Evolutionary conservation across 345 rosid species (phyloP).

Genomic region (Kernera saxatilis): DNA sequence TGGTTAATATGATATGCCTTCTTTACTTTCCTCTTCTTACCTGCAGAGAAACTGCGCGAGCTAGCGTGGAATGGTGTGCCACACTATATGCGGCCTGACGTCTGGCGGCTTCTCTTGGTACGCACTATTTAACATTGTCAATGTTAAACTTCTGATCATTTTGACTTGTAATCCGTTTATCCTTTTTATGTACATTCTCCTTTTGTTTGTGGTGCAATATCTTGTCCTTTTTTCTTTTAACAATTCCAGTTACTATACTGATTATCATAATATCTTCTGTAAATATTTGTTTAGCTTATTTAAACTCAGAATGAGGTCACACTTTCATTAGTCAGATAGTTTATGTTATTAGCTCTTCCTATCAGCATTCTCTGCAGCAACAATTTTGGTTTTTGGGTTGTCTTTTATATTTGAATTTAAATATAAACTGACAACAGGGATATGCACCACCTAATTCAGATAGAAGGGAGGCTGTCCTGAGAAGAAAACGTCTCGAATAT

Average conservation of each 20-base stretch:
- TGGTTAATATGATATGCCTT: not conserved
- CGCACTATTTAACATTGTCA: constrained; percentile 25
- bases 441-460: constrained; percentile 99
- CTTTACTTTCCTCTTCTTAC: not conserved
- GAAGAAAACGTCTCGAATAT: constrained; percentile 88
- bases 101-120: constrained; percentile 98
- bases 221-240: not conserved
- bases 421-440: constrained; percentile 98
- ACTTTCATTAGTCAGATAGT: not conserved
- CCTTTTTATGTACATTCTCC: not conserved
- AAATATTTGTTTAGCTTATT: not conserved
- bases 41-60: constrained; percentile 79
- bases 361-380: not conserved
- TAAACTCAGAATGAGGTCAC: not conserved
- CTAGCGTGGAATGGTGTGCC: constrained; percentile 98
- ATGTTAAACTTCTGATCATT: not conserved
- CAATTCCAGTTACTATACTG: not conserved
- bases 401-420: constrained; percentile 39
- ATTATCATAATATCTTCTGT: not conserved
- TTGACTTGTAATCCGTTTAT: not conserved
- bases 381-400: constrained; percentile 16
- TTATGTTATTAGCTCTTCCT: not conserved
- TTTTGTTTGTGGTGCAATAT: not conserved
- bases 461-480: constrained; percentile 90
- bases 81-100: constrained; percentile 78